phyloP scores from a whole-genome alignment of 129 eudicot species.

The Glebionis coronaria region DNA sequence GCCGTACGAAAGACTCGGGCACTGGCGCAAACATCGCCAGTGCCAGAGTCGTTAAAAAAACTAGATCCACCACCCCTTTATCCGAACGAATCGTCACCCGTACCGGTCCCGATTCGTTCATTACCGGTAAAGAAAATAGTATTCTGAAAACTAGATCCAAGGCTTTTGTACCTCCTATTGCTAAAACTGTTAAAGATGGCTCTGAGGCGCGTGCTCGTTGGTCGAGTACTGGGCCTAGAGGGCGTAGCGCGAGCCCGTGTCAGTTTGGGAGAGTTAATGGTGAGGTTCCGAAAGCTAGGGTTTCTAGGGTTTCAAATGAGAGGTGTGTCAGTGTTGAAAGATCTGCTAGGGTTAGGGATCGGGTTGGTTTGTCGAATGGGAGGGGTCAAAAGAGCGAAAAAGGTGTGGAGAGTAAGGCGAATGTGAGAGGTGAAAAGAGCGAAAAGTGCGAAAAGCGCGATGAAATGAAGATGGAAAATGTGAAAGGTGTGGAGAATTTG shows the following conservation, averaged over 20 bases:
- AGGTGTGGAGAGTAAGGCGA: not conserved
- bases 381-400: not conserved
- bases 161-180: constrained; percentile 53
- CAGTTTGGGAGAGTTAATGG: constrained; percentile 36
- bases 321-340: constrained; percentile 37
- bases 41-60: constrained; percentile 20
- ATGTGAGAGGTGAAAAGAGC: not conserved
- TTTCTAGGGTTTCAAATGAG: constrained; percentile 44
- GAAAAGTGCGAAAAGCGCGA: no score
- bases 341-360: constrained; percentile 28
- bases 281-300: constrained; percentile 47
- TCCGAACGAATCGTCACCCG: constrained; percentile 27
- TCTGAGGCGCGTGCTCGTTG: constrained; percentile 43
- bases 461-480: constrained; percentile 6
- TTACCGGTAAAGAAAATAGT: constrained; percentile 60
- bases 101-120: constrained; percentile 18
- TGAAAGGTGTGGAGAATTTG: constrained; percentile 15
- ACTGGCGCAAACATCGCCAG: constrained; percentile 39
- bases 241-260: constrained; percentile 90
- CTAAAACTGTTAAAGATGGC: constrained; percentile 21
- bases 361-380: constrained; percentile 21
- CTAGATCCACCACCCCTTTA: constrained; percentile 57
- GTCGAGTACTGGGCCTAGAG: constrained; percentile 64
- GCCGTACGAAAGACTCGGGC: constrained; percentile 56
- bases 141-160: constrained; percentile 25